These are phyloP conservation scores for Aureobasidium sp. DNA, from an alignment of 2,329 filamentous ascomycete genomes.

Conservation along the genomic window DNA sequence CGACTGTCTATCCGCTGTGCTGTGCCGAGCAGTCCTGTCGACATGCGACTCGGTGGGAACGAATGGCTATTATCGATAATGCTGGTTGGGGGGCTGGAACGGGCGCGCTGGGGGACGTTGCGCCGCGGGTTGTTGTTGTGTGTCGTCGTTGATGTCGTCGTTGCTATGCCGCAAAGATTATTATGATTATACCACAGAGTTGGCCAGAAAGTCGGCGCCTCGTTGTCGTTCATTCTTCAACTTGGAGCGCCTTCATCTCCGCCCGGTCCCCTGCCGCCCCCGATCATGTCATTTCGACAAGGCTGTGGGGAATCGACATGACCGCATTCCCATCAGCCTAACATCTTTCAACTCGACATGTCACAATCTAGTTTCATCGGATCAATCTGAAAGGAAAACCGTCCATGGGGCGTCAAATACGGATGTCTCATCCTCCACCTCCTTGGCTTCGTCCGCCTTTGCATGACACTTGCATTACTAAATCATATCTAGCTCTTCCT, in stretches of 20 bases:
- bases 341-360: not conserved
- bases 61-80: too few relatives aligned
- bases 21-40: not conserved
- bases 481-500: conserved; percentile 22
- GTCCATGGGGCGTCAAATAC: not conserved
- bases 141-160: not conserved
- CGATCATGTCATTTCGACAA: not conserved
- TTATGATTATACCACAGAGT: not conserved
- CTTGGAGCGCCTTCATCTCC: conserved; percentile 3
- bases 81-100: not conserved
- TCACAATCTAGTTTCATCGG: not conserved
- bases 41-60: conserved; percentile 4
- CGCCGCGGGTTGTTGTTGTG: not conserved
- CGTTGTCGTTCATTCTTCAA: too few relatives aligned
- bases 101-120: not conserved
- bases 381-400: too few relatives aligned
- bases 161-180: not conserved
- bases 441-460: conserved; percentile 1
- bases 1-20: not conserved
- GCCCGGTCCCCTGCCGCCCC: not conserved
- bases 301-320: not conserved
- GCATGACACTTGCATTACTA: not conserved
- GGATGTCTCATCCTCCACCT: not conserved
- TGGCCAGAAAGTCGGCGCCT: not conserved
- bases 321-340: not conserved